Evolutionary conservation across 306 rosid genomes (phyloP).

Genomic region (Quercus suber): DNA sequence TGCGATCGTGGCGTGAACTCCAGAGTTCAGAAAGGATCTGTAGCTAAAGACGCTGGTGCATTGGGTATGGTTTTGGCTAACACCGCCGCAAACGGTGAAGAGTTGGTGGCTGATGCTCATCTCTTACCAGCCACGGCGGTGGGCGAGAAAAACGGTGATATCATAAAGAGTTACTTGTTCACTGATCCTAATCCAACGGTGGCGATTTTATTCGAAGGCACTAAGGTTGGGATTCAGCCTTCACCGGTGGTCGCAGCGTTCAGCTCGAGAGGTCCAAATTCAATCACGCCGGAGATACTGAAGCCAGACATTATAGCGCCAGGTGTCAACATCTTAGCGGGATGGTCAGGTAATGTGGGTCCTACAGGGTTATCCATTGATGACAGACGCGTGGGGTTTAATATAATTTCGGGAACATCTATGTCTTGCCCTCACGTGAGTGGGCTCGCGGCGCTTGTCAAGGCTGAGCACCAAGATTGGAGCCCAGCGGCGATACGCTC

Average conservation of each 20-base stretch:
- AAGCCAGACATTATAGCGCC: constrained; percentile 88
- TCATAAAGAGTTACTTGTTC: constrained; percentile 37
- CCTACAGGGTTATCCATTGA: constrained; percentile 42
- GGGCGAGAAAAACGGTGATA: constrained; percentile 41
- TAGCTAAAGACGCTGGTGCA: constrained; percentile 67
- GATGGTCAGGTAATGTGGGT: constrained; percentile 39
- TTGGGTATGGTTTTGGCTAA: constrained; percentile 71
- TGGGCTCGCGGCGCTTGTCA: constrained; percentile 65
- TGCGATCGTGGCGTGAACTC: constrained; percentile 61
- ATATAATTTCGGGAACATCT: constrained; percentile 81
- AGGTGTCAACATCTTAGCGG: constrained; percentile 77
- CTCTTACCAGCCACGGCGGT: constrained; percentile 54
- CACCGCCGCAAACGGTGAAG: constrained; percentile 47
- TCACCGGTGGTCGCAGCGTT: constrained; percentile 83
- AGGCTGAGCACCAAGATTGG: constrained; percentile 72
- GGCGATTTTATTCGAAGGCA: constrained; percentile 53
- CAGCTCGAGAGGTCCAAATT: constrained; percentile 76
- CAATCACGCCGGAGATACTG: constrained; percentile 46
- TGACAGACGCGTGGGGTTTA: constrained; percentile 70
- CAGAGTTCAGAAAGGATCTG: constrained; percentile 57
- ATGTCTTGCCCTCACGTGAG: constrained; percentile 95
- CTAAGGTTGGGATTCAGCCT: constrained; percentile 53
- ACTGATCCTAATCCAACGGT: constrained; percentile 49
- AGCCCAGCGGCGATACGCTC: constrained; percentile 76
- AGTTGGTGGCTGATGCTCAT: constrained; percentile 68